These are phyloP conservation scores for Hymenoscyphus albidus DNA, from an alignment of 2,329 filamentous ascomycete species.

Conservation along the genomic window DNA sequence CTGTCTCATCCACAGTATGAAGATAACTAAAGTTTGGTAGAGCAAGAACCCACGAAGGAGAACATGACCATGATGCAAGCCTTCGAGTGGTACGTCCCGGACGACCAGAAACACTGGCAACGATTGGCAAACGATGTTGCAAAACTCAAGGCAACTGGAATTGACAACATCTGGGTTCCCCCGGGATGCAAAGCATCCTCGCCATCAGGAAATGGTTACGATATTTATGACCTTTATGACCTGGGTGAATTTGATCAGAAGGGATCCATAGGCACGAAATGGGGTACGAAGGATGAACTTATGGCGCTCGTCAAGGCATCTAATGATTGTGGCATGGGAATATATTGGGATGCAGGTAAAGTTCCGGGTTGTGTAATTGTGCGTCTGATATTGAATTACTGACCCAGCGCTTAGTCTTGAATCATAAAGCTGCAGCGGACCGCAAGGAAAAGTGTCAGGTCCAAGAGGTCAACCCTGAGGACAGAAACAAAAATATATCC, in stretches of 20 bases:
- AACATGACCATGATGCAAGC: constrained; percentile 62
- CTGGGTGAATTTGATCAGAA: constrained; percentile 72
- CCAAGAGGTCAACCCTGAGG: constrained; percentile 59
- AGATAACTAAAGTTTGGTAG: constrained; percentile 7
- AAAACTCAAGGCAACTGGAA: constrained; percentile 53
- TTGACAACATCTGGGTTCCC: constrained; percentile 64
- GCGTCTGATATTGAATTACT: not conserved
- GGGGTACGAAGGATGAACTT: constrained; percentile 62
- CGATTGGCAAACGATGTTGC: constrained; percentile 51
- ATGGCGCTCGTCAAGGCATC: constrained; percentile 48
- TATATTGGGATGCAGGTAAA: constrained; percentile 60
- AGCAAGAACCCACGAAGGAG: constrained; percentile 37
- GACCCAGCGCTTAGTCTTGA: constrained; percentile 48
- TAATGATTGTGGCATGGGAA: constrained; percentile 48
- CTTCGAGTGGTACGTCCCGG: constrained; percentile 70
- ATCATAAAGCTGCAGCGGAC: constrained; percentile 69
- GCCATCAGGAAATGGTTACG: constrained; percentile 62
- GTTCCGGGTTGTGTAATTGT: not conserved
- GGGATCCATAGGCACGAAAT: constrained; percentile 59
- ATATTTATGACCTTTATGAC: constrained; percentile 67
- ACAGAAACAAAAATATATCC: constrained; percentile 52
- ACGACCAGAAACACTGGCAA: constrained; percentile 57
- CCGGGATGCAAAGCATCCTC: constrained; percentile 66
- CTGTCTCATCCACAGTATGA: not conserved
- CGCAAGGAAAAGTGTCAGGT: constrained; percentile 58